A percentile compares a stretch with the other conserved stretches of the same genome.
Conservation (phyloP, 148 eudicot genomes). For the Hydrangea macrophylla region DNA sequence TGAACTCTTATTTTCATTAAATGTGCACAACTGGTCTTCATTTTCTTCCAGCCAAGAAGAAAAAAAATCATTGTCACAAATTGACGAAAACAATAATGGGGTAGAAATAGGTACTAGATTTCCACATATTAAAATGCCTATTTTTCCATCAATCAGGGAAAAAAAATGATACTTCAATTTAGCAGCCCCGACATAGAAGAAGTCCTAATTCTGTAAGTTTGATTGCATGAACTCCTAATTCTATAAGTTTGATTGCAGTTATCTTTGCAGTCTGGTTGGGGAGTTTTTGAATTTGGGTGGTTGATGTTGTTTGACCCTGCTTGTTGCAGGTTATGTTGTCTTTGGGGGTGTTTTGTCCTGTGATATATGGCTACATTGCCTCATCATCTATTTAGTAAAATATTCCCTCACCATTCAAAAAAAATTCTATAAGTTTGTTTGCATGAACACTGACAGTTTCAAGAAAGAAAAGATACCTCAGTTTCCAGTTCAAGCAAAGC, state of each 20-base stretch:
- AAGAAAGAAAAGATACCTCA: conserved; percentile 41
- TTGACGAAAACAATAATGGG: too few relatives aligned
- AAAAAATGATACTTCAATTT: not conserved
- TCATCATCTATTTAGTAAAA: too few relatives aligned
- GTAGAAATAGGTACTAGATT: not conserved
- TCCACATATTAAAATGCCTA: not conserved
- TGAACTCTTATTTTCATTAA: not conserved
- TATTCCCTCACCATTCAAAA: too few relatives aligned
- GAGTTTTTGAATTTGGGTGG: too few relatives aligned
- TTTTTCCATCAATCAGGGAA: not conserved
- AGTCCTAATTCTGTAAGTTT: not conserved
- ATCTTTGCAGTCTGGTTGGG: too few relatives aligned
- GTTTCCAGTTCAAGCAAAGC: conserved; percentile 70
- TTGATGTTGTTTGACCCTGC: too few relatives aligned
- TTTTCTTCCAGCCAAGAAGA: too few relatives aligned
- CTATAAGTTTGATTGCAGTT: too few relatives aligned
- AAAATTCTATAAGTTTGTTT: not conserved
- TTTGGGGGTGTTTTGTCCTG: too few relatives aligned
- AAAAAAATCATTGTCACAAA: too few relatives aligned
- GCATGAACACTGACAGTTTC: not conserved
- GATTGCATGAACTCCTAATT: conserved; percentile 1
- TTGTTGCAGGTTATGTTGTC: too few relatives aligned
- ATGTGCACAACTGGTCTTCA: not conserved
- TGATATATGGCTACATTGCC: too few relatives aligned
- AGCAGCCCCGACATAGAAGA: not conserved